phyloP scores from a whole-genome alignment of 257 asterid species.

The Jacaranda copaia region DNA sequence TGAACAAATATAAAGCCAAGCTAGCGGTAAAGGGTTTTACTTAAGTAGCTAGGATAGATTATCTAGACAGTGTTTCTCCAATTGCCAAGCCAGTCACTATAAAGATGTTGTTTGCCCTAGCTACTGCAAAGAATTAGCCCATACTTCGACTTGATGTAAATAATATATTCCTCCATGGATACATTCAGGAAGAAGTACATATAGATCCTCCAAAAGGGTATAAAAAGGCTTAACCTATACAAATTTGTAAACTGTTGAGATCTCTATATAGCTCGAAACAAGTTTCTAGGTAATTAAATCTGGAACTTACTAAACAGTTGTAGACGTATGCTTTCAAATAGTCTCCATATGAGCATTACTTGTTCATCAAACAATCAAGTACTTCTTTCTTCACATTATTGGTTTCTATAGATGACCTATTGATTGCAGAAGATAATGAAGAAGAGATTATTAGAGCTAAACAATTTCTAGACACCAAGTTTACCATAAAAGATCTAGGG shows the following conservation, averaged over 20 bases:
- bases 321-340: neutral
- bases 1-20: no score
- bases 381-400: neutral
- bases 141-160: no score
- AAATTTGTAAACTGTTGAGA: neutral
- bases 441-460: neutral
- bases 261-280: neutral
- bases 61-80: no score
- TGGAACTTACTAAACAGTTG: neutral
- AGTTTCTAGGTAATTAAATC: neutral
- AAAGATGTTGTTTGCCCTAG: no score
- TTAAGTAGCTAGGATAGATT: no score
- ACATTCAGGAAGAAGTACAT: neutral
- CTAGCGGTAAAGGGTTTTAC: no score
- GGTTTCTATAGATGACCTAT: neutral
- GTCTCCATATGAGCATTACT: neutral
- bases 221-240: neutral
- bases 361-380: neutral
- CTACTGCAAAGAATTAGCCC: no score
- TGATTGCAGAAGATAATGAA: neutral
- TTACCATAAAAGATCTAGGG: neutral
- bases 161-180: neutral
- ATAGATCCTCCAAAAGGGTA: neutral
- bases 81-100: no score
- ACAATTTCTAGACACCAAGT: neutral